Base-by-base conservation (phyloP, 257 asterid genomes). In the Linderniella brevidens region DNA sequence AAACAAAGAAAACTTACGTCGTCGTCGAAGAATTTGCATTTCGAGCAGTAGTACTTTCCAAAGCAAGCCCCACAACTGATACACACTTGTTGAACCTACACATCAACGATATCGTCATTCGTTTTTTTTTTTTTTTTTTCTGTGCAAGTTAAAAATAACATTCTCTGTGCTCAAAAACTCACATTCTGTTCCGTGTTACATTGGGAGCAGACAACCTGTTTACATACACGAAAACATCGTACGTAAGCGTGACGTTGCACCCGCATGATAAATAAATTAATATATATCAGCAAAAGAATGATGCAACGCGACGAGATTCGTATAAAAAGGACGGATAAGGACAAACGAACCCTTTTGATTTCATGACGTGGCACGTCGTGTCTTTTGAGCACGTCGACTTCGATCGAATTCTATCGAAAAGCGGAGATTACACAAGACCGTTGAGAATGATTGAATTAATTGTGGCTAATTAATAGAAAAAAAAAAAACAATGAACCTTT, bases 1-100 rank as follows among this genome's bases (percentile, higher is more conserved):
- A 13, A 11, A 52, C 17, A 8, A 14, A 46, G 40, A 59, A 35
- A 46, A 45, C 78, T 68, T 54, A 78, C 92, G 64, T 78, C 80
- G 47, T 79, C 92, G 37, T 81, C 93, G 8, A 75, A 78, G 66
- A 81, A 70, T 32, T 73, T 78, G 78, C 93, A 81, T 52, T 57
- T 57, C 2, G 68, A 51, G 66, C 92, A 81, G 58, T 42, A 78
- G 67, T 81, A 81, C 5, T 70, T 71, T 37, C 92, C 92, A 77
- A 75, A 59, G 57, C 72, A 68, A 63, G 61, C 67, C 18, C 82
- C 82, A 55, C 93, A 81, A 1, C 52, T 65, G 4, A 52, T 64
- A 48, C 75, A 68, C 0, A 20, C 47, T 25, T 69, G 68, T 46
- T 60, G 68, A 43, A 61, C 68, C 76, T 69, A 53, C 5, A 8